These are phyloP conservation scores for Melaleuca alternifolia DNA, from an alignment of 345 rosid genomes.

Conservation along the genomic window DNA sequence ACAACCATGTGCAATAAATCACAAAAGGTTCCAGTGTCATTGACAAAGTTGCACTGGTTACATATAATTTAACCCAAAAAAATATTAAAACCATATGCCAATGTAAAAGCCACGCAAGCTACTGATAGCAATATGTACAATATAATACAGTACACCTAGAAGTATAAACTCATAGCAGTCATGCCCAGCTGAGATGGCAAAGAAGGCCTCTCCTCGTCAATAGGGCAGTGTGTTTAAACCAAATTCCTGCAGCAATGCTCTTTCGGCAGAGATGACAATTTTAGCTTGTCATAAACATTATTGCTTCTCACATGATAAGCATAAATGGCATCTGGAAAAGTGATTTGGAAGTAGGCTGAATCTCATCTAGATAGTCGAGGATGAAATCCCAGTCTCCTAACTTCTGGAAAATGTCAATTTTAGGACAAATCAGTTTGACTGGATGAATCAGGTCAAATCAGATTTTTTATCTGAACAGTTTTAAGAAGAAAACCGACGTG, in stretches of 20 bases:
- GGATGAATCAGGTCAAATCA: background rate
- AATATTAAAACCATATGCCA: background rate
- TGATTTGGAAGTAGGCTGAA: background rate
- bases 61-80: background rate
- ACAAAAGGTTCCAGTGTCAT: background rate
- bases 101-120: background rate
- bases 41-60: background rate
- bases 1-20: background rate
- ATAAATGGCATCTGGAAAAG: background rate
- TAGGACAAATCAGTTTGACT: background rate
- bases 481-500: background rate
- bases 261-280: background rate
- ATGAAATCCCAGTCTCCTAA: background rate
- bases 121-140: background rate
- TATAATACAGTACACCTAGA: background rate
- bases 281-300: background rate
- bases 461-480: background rate
- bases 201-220: background rate
- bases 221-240: background rate
- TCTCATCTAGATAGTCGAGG: background rate
- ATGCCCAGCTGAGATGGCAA: background rate
- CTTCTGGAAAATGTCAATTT: background rate
- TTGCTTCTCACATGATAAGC: background rate
- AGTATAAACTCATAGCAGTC: background rate
- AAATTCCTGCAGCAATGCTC: background rate